Evolutionary conservation across 345 rosid species (phyloP).

Genomic region (Citrus sp.): DNA sequence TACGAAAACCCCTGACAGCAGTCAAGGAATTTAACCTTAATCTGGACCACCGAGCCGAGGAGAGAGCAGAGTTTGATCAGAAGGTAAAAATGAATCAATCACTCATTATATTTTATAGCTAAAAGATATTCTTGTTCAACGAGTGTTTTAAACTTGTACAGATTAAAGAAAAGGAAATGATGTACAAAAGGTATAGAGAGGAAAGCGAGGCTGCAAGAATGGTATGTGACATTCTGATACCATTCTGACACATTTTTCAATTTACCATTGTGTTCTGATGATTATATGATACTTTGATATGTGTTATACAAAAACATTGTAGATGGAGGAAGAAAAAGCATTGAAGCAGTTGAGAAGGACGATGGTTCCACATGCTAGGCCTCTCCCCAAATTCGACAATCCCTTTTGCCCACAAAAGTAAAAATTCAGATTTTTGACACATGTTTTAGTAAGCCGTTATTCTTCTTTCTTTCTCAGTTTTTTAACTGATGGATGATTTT

Average conservation of each 20-base stretch:
- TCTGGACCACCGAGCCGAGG: conserved; percentile 65
- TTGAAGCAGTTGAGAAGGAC: conserved; percentile 86
- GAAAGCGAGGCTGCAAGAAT: conserved; percentile 82
- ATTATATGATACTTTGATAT: no score
- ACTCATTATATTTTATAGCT: no score
- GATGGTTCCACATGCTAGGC: conserved; percentile 90
- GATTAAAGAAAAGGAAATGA: conserved; percentile 86
- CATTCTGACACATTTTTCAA: not conserved
- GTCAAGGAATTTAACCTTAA: conserved; percentile 69
- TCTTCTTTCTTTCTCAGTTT: not conserved
- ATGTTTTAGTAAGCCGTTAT: no score
- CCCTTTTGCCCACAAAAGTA: conserved; percentile 91
- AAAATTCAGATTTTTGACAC: not conserved
- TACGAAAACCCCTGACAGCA: conserved; percentile 81
- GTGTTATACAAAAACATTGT: not conserved
- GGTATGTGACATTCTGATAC: conserved; percentile 34
- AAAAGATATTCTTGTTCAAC: not conserved
- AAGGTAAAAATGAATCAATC: conserved; percentile 39
- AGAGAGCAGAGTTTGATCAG: conserved; percentile 88
- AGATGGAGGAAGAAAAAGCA: conserved; percentile 91
- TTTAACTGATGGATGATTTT: not conserved
- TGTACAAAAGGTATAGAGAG: conserved; percentile 90
- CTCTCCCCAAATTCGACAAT: conserved; percentile 74
- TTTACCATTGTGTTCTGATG: not conserved
- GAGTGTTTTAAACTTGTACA: conserved; percentile 13